Evolutionary conservation across 1,284 basidiomycete species (phyloP), one percentile per base, ranked within the genome.

Genomic region (Rhodotorula mucilaginosa): DNA sequence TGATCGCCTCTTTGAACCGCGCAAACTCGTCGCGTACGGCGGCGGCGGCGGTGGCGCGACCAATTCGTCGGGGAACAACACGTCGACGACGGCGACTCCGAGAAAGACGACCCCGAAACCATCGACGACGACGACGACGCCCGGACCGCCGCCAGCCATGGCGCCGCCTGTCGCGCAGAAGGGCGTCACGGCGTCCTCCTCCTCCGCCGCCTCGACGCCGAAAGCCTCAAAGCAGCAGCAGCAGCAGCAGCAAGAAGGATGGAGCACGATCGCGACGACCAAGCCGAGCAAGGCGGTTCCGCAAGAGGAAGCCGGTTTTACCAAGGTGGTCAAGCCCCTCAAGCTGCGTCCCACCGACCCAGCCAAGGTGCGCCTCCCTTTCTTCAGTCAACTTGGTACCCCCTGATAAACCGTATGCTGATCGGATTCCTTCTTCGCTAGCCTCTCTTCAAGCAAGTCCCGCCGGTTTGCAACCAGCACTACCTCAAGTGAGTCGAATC

Each of bases 401-500:
- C n/a, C 15, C 7, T 7, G 34, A 34, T 8, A 34, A 7, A 7
- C 34, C 8, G 34, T 34, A 34, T 34, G n/a, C 62, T 48, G n/a
- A 47, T 0, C 29, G 10, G 15, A 21, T 46, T 58, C 26, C 47
- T 12, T 31, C 6, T 0, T n/a, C 2, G 0, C 31, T 63, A 72
- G 71, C 60, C 69, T 2, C 64, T 72, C 18, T 68, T 61, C 58
- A 65, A 64, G 83, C 82, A 82, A 57, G 82, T 76, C 70, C 83
- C 83, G 7, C 81, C 81, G 2, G 82, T 83, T 3, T 84, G 84
- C 75, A 84, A 84, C 64, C 81, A 81, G 73, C 57, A 65, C 64
- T 65, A 65, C 57, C 31, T 65, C 15, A 21, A 21, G 58, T 47
- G 10, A 39, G 44, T 60, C 34, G 34, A 34, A 7, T 5, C 34